Conservation (phyloP, 2,329 filamentous ascomycete species). For the Colletotrichum sp. region DNA sequence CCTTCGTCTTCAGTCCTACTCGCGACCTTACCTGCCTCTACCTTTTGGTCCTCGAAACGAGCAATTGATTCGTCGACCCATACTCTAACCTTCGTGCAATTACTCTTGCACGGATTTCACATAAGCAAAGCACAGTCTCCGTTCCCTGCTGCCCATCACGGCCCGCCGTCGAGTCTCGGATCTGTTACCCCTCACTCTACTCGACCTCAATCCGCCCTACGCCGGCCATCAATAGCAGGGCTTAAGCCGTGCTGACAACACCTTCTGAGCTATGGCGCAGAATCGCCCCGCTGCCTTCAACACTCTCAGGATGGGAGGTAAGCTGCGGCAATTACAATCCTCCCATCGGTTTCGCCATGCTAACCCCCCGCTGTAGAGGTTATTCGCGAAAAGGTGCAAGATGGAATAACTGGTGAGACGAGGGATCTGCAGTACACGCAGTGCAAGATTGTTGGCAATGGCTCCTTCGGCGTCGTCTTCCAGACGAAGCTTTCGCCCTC, state of each 20-base stretch:
- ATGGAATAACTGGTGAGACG: constrained; percentile 95
- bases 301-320: constrained; percentile 94
- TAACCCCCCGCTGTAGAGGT: constrained; percentile 68
- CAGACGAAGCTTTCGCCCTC: constrained; percentile 98
- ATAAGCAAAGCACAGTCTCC: not conserved
- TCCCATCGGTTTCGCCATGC: constrained; percentile 7
- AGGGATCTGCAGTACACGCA: constrained; percentile 98
- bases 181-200: constrained; percentile 32
- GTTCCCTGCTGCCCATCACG: constrained; percentile 38
- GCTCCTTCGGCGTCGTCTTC: constrained; percentile 98
- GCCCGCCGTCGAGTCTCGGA: constrained; percentile 31
- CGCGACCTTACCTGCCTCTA: not conserved
- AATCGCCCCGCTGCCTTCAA: constrained; percentile 90
- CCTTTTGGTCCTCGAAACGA: not conserved
- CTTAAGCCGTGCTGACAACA: constrained; percentile 20
- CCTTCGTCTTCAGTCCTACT: not conserved
- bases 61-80: constrained; percentile 1
- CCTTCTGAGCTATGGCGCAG: constrained; percentile 71
- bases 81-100: constrained; percentile 6
- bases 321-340: constrained; percentile 42
- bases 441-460: constrained; percentile 99
- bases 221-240: constrained; percentile 22
- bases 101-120: not conserved
- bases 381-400: constrained; percentile 98
- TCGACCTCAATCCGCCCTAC: constrained; percentile 23